Evolutionary conservation across 2,329 filamentous ascomycete genomes (phyloP).

Genomic region (Paraphoma sp.): DNA sequence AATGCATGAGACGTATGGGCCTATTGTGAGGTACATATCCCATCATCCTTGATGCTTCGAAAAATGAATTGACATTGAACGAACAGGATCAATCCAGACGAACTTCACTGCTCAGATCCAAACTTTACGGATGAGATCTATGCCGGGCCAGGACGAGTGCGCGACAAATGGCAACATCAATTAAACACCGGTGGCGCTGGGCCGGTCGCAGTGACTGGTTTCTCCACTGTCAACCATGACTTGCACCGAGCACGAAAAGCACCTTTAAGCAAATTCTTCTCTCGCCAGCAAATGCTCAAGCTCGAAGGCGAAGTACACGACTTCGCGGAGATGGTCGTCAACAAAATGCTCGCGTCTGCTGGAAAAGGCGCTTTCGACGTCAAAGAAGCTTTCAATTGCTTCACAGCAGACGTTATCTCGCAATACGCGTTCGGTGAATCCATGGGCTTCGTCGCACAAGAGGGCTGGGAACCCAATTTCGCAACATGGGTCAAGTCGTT

Average conservation of each 20-base stretch:
- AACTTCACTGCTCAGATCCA: conserved; percentile 41
- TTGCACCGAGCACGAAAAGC: conserved; percentile 40
- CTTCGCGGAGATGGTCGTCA: conserved; percentile 19
- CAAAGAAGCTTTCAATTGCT: conserved; percentile 38
- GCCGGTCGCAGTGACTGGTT: conserved; percentile 32
- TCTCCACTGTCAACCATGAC: conserved; percentile 36
- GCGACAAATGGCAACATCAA: conserved; percentile 33
- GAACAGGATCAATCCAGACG: conserved; percentile 39
- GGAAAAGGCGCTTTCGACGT: conserved; percentile 28
- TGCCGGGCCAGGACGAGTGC: conserved; percentile 26
- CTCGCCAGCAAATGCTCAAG: conserved; percentile 36
- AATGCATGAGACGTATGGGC: conserved; percentile 43
- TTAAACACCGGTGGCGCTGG: conserved; percentile 33
- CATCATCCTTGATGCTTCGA: background rate
- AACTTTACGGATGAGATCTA: conserved; percentile 45
- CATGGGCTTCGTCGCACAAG: conserved; percentile 35
- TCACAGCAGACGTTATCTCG: conserved; percentile 34
- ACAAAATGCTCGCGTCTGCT: conserved; percentile 27
- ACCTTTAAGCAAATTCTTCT: conserved; percentile 47
- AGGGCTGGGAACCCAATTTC: conserved; percentile 36
- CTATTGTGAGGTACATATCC: conserved; percentile 13
- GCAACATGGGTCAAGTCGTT: conserved; percentile 35
- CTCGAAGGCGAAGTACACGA: conserved; percentile 30
- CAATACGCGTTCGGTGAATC: conserved; percentile 35
- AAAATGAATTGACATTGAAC: conserved; percentile 13